A percentile compares a stretch with the other conserved stretches of the same genome.
These are phyloP conservation scores for Kodamaea arcana DNA, from an alignment of 1,139 yeast species.

Conservation along the genomic window DNA sequence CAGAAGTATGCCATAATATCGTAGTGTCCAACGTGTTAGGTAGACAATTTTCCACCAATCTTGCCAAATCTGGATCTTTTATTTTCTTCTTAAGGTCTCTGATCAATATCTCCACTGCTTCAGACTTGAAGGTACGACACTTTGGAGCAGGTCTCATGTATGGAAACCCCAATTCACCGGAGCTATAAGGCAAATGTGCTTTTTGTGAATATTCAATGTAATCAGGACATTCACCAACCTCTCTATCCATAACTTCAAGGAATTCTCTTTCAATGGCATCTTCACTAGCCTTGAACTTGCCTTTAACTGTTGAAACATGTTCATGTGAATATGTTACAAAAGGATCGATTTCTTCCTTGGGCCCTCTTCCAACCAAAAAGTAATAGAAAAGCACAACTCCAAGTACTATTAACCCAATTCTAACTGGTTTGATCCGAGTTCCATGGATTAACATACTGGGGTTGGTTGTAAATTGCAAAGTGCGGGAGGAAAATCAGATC, in stretches of 20 bases:
- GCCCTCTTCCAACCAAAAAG: background rate
- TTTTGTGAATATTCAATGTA: conserved; percentile 38
- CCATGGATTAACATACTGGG: conserved; percentile 1
- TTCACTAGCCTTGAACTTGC: conserved; percentile 3
- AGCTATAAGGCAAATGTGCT: conserved; percentile 47
- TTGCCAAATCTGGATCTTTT: conserved; percentile 60
- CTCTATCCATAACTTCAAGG: conserved; percentile 17
- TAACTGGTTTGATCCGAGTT: conserved; percentile 7
- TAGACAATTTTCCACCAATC: conserved; percentile 75
- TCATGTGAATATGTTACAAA: conserved; percentile 1
- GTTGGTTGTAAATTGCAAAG: too few relatives aligned
- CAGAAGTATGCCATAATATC: conserved; percentile 58
- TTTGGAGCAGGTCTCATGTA: conserved; percentile 68
- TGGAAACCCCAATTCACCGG: conserved; percentile 52
- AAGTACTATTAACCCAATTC: conserved; percentile 7
- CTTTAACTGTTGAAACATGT: conserved; percentile 1
- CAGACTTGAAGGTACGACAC: conserved; percentile 71
- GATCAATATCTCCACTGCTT: conserved; percentile 61
- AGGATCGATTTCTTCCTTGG: background rate
- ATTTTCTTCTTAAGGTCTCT: conserved; percentile 48
- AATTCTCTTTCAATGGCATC: conserved; percentile 14
- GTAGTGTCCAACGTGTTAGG: conserved; percentile 92
- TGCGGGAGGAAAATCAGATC: too few relatives aligned
- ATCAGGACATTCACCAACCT: conserved; percentile 30
- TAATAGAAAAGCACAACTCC: conserved; percentile 6